These are phyloP conservation scores for Boletus rubescentipes DNA, from an alignment of 768 basidiomycete species.

Conservation along the genomic window DNA sequence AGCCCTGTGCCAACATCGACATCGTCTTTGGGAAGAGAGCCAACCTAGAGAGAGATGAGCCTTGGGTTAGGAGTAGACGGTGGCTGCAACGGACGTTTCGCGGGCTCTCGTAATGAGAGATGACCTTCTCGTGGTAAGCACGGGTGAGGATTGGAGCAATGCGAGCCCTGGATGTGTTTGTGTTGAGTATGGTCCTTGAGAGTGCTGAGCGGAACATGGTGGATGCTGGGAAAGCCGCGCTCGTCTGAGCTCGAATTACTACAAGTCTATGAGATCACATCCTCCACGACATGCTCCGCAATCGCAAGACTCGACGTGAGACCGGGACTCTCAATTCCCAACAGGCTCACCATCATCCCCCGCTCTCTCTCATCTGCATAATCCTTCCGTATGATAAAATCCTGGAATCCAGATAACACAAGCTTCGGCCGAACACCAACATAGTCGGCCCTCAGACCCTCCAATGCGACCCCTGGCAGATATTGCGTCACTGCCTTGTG, in stretches of 20 bases:
- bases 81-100: constrained; percentile 73
- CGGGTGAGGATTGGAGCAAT: constrained; percentile 58
- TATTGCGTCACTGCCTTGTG: constrained; percentile 70
- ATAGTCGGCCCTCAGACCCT: constrained; percentile 77
- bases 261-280: constrained; percentile 31
- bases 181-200: constrained; percentile 48
- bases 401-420: constrained; percentile 80
- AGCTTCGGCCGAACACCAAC: constrained; percentile 87
- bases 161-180: constrained; percentile 38
- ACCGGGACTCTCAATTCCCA: constrained; percentile 93
- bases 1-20: constrained; percentile 94
- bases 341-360: constrained; percentile 67
- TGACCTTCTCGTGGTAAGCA: constrained; percentile 93
- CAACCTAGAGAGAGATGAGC: constrained; percentile 75
- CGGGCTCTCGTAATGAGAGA: constrained; percentile 96
- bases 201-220: constrained; percentile 72
- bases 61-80: constrained; percentile 39
- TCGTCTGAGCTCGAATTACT: constrained; percentile 26
- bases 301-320: constrained; percentile 86
- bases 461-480: constrained; percentile 58
- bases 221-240: constrained; percentile 30
- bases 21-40: constrained; percentile 91
- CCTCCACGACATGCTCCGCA: constrained; percentile 76
- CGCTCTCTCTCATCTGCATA: constrained; percentile 43
- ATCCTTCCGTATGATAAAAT: constrained; percentile 75